Conservation (phyloP, 148 eudicot genomes). For the Pharnaceum exiguum region DNA sequence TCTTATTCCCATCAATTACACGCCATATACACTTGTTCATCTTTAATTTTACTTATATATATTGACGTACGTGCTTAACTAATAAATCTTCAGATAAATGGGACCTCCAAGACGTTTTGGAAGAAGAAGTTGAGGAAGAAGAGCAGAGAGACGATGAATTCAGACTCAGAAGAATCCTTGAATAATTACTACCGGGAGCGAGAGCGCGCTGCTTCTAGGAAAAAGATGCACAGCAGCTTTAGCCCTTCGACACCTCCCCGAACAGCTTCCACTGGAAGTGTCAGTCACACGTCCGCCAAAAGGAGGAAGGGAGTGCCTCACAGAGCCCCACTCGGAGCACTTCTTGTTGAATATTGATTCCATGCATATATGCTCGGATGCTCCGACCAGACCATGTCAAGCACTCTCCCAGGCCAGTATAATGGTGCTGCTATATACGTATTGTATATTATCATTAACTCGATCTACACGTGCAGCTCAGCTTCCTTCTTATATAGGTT, state of each 20-base stretch:
- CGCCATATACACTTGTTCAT: too few species aligned
- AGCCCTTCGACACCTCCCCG: constrained; percentile 31
- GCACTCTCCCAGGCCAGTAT: too few species aligned
- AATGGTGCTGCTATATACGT: too few species aligned
- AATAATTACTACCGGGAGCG: not conserved
- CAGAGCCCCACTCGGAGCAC: constrained; percentile 32
- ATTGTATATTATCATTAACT: too few species aligned
- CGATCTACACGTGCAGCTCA: too few species aligned
- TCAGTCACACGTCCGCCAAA: constrained; percentile 21
- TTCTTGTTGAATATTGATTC: constrained; percentile 28
- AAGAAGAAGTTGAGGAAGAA: constrained; percentile 12
- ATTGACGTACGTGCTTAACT: too few species aligned
- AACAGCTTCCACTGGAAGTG: constrained; percentile 6
- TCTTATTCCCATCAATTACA: too few species aligned
- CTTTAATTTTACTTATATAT: too few species aligned
- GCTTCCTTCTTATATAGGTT: too few species aligned
- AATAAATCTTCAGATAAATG: constrained; percentile 25
- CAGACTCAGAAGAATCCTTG: constrained; percentile 24
- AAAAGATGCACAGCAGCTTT: constrained; percentile 28
- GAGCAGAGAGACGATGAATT: constrained; percentile 3
- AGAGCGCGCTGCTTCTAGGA: not conserved
- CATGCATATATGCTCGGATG: too few species aligned
- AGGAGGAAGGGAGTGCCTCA: constrained; percentile 37
- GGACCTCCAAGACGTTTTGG: constrained; percentile 30
- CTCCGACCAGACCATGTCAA: too few species aligned